Evolutionary conservation across 139 green algal genomes (phyloP), one percentile per base, ranked within the genome.

Genomic region (Picochlorum sp.): DNA sequence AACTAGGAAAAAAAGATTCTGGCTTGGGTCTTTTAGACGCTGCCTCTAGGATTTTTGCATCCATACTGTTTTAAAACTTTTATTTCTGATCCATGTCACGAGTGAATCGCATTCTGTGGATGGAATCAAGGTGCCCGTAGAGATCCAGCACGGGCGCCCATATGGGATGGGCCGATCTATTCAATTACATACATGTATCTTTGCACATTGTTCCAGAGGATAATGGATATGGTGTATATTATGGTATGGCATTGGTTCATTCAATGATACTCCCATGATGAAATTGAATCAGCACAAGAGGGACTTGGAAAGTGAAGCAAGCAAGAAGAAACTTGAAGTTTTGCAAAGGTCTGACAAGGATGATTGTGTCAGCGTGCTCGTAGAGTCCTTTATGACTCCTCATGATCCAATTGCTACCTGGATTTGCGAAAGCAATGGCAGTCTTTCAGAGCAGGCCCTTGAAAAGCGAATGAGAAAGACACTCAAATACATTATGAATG

Each of bases 1-100:
- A 98, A 20, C 32, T 63, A 2, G 81, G 83, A 1, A 16, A 69
- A 41, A 82, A 85, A 4, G 38, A 52, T 4, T 55, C 7, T 9
- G 72, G 69, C 52, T 82, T 81, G 10, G 68, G 74, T 14, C 16
- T 49, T 32, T 59, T 66, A 21, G n/a, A 13, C 14, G n/a, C 23
- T 28, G 37, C 37, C 57, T 66, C 37, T 23, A 66, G 37, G 10
- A 66, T 59, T 21, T 14, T 32, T 23, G 34, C 61, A 23, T 56
- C 15, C 61, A 55, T 66, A 44, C 4, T 20, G 9, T 41, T 41
- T 41, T 41, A 8, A 41, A 13, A 41, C 9, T 6, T 41, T 41
- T 41, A 41, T 41, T 41, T 41, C 34, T 41, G 34, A 41, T 10
- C 34, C 34, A 9, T 6, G 14, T 13, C 8, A 8, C 2, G 34